These are phyloP conservation scores for Chrysanthemum makinoi DNA, from an alignment of 129 eudicot species.

Conservation along the genomic window DNA sequence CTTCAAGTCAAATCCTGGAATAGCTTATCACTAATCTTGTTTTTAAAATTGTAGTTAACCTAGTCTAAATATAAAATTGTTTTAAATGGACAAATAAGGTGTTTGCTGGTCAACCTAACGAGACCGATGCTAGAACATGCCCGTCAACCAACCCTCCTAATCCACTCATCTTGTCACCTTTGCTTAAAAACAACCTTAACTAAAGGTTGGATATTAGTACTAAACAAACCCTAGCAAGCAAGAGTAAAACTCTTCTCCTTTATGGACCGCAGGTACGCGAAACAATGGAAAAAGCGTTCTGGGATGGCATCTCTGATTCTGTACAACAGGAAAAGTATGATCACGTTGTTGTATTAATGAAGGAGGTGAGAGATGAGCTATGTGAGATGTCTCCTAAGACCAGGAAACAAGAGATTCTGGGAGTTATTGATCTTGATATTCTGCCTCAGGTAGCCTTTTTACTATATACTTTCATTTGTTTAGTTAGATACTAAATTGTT, in stretches of 20 bases:
- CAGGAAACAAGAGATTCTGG: constrained; percentile 67
- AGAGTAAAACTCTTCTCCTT: neutral
- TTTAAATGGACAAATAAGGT: too few species aligned
- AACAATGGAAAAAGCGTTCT: constrained; percentile 81
- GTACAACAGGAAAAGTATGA: constrained; percentile 55
- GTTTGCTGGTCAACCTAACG: too few species aligned
- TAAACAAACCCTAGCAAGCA: neutral
- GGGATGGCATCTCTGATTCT: constrained; percentile 74
- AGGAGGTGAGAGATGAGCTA: constrained; percentile 80
- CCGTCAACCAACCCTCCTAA: too few species aligned
- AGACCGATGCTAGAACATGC: too few species aligned
- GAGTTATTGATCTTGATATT: constrained; percentile 72
- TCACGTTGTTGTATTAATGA: constrained; percentile 59
- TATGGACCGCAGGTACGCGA: constrained; percentile 37
- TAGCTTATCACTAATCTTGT: too few species aligned
- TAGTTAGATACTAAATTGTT: neutral
- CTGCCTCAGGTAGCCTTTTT: constrained; percentile 57
- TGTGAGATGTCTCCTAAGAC: constrained; percentile 66
- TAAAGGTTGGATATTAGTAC: too few species aligned
- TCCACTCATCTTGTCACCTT: too few species aligned
- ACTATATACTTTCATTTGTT: neutral
- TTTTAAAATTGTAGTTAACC: too few species aligned
- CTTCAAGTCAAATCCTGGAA: too few species aligned
- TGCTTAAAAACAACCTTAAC: too few species aligned
- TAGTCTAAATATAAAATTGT: too few species aligned